Evolutionary conservation across 2,329 filamentous ascomycete genomes (phyloP).

Genomic region (Botrytis medusae): DNA sequence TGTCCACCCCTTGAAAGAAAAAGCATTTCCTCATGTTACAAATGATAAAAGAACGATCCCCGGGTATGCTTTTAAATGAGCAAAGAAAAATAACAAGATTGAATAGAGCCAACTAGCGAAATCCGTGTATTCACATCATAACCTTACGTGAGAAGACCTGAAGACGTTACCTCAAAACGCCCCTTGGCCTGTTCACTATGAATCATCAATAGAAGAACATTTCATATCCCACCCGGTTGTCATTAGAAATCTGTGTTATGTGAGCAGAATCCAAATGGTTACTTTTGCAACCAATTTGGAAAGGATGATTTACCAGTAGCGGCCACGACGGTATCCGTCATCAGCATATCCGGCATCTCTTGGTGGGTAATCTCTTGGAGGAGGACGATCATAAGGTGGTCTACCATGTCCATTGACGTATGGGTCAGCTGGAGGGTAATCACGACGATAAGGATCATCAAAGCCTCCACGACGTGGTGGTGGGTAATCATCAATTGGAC

Average conservation of each 20-base stretch:
- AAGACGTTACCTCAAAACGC: constrained; percentile 23
- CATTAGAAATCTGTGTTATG: constrained; percentile 25
- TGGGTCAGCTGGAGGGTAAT: constrained; percentile 57
- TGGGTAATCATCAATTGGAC: constrained; percentile 75
- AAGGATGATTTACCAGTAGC: constrained; percentile 37
- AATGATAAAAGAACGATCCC: constrained; percentile 4
- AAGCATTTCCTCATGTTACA: constrained; percentile 17
- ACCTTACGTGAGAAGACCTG: constrained; percentile 11
- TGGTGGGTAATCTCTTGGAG: constrained; percentile 40
- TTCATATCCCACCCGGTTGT: constrained; percentile 22
- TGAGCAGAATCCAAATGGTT: constrained; percentile 23
- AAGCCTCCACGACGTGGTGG: constrained; percentile 66
- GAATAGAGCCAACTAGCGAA: constrained; percentile 19
- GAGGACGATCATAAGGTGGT: constrained; percentile 52
- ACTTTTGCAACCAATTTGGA: constrained; percentile 13
- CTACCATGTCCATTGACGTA: constrained; percentile 55
- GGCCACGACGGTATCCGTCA: constrained; percentile 37
- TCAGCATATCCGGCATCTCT: constrained; percentile 37
- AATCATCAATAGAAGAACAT: constrained; percentile 23
- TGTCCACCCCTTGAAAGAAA: background rate
- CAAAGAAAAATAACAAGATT: constrained; percentile 19
- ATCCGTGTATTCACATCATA: constrained; percentile 24
- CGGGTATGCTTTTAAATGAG: constrained; percentile 20
- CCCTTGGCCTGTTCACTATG: constrained; percentile 21
- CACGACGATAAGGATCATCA: constrained; percentile 74